Evolutionary conservation across 352 stramenopile species (phyloP).

Genomic region (Phytophthora megakarya): DNA sequence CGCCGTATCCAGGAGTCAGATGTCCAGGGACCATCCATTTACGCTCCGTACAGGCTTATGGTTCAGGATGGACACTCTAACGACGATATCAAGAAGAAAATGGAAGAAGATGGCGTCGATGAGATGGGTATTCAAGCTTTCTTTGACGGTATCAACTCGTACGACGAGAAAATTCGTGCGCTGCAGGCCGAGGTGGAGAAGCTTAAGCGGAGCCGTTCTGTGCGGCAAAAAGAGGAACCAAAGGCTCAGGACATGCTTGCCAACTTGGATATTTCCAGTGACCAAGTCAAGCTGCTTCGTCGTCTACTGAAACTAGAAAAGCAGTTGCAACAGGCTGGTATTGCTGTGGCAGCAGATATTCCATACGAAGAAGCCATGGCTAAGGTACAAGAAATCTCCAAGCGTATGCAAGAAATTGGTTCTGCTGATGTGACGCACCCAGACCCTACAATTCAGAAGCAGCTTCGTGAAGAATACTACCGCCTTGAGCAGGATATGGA

Average conservation of each 20-base stretch:
- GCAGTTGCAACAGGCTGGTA: constrained; percentile 83
- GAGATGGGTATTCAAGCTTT: constrained; percentile 75
- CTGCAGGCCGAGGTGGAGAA: constrained; percentile 87
- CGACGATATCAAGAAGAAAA: constrained; percentile 75
- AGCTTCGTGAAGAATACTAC: constrained; percentile 93
- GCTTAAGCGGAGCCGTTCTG: constrained; percentile 66
- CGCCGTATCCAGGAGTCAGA: constrained; percentile 76
- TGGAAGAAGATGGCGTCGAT: constrained; percentile 79
- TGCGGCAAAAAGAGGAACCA: constrained; percentile 55
- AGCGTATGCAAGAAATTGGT: constrained; percentile 92
- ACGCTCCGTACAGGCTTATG: constrained; percentile 69
- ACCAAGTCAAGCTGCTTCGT: constrained; percentile 81
- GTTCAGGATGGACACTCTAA: constrained; percentile 70
- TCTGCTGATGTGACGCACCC: constrained; percentile 90
- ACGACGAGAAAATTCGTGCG: constrained; percentile 81
- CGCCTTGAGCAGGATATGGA: constrained; percentile 94
- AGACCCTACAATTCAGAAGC: constrained; percentile 77
- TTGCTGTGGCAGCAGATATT: constrained; percentile 92
- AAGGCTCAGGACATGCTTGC: constrained; percentile 67
- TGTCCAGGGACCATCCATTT: constrained; percentile 56
- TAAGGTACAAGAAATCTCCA: constrained; percentile 91
- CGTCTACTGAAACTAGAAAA: constrained; percentile 86
- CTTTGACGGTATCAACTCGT: constrained; percentile 85
- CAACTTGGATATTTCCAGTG: constrained; percentile 69
- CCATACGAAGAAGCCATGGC: constrained; percentile 91